Evolutionary conservation across 2,329 filamentous ascomycete genomes (phyloP).

Genomic region (Apiospora phragmitis): DNA sequence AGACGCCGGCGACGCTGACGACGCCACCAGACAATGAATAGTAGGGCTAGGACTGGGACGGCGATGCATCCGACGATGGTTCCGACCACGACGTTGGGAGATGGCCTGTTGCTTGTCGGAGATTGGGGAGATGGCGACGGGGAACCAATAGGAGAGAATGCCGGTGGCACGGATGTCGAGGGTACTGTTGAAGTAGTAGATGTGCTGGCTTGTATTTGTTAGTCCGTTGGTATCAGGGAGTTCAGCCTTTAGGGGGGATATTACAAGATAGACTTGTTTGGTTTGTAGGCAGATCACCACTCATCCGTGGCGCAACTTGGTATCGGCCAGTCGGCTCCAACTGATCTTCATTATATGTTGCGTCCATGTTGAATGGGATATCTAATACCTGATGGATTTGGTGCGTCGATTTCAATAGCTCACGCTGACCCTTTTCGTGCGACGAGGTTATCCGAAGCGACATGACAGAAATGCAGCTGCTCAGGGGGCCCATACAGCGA

Average conservation of each 20-base stretch:
- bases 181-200: background rate
- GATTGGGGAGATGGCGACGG: background rate
- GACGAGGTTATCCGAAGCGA: background rate
- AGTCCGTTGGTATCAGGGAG: background rate
- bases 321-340: background rate
- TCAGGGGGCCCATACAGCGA: too few relatives aligned
- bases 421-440: background rate
- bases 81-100: conserved; percentile 1
- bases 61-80: conserved; percentile 8
- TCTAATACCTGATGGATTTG: background rate
- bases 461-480: background rate
- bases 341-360: too few relatives aligned
- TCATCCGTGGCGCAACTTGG: background rate
- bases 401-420: background rate
- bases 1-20: background rate
- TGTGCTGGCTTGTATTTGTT: background rate
- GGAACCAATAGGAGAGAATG: background rate
- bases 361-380: background rate
- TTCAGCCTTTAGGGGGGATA: background rate
- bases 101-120: background rate
- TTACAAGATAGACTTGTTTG: background rate
- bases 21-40: background rate
- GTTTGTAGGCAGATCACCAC: background rate
- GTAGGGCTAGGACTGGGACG: background rate
- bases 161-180: background rate